Base-by-base conservation (phyloP, 306 rosid species). In the Quercus engelmannii region DNA sequence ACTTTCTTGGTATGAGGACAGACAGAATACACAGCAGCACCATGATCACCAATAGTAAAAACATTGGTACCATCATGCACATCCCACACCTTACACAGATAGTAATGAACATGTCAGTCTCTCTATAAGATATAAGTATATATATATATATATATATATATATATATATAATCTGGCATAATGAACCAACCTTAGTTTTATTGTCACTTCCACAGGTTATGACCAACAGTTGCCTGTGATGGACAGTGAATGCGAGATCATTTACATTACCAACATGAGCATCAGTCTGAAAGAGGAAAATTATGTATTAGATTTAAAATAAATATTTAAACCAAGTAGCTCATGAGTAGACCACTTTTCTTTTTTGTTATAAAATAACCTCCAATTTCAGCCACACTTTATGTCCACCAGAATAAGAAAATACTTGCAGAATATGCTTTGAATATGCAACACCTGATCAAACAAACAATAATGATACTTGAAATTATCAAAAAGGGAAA, bases 1-100 rank as follows among this genome's bases (percentile, higher is more conserved):
- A 41, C 5, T 38, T 57, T 28, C 75, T 86, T 82, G 49, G 1
- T 31, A 26, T 77, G 81, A 41, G 85, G 78, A 54, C 83, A 86
- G 68, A 88, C 54, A 61, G 88, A 86, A 86, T 51, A 86, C 58
- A 83, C 85, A n/a, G 92, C 80, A 71, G 88, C 83, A 67, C 33
- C 23, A 6, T 77, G 89, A 65, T 83, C 88, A 64, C 78, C 78
- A 58, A 86, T 81, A 19, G 59, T 64, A 77, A 74, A 59, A 55
- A 49, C 23, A 18, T 15, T 46, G 38, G 14, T 25, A 20, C 85
- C 86, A 57, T 43, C 67, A 46, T 17, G 10, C 17, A 76, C 71
- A 79, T 86, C 81, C 92, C 92, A 88, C 28, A 84, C 85, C 88
- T 86, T 58, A 49, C 54, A 49, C 57, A 75, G 64, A 82, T 3